phyloP scores from a whole-genome alignment of 2,329 filamentous ascomycete genomes.

The Orbilia blumenaviensis region DNA sequence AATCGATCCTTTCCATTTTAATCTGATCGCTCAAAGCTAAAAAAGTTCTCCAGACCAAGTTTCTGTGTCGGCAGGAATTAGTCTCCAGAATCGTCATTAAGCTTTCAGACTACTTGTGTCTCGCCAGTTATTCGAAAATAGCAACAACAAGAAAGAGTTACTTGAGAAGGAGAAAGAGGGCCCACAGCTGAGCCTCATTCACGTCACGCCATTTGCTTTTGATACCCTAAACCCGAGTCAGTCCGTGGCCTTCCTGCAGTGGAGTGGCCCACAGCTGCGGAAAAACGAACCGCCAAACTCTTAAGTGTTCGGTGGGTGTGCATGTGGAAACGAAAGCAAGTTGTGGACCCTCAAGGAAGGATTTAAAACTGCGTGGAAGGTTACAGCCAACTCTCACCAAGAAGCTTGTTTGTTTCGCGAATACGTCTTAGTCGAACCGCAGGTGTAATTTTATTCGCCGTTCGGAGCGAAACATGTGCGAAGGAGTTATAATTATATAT shows the following conservation, averaged over 20 bases:
- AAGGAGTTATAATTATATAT: neutral
- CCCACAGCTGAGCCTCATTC: constrained; percentile 9
- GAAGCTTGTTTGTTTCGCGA: neutral
- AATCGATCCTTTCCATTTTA: neutral
- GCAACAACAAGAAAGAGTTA: constrained; percentile 3
- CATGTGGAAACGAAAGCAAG: too few species aligned
- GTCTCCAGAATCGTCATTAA: constrained; percentile 3
- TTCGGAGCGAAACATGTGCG: neutral
- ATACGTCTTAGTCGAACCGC: constrained; percentile 3
- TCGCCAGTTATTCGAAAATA: constrained; percentile 23
- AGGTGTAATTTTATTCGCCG: neutral
- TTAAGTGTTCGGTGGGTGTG: neutral
- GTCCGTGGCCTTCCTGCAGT: neutral
- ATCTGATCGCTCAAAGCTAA: neutral
- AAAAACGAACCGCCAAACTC: neutral
- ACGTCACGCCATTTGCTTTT: constrained; percentile 39
- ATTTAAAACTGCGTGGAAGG: neutral
- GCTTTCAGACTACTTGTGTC: neutral
- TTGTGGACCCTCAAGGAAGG: too few species aligned
- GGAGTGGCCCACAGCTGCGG: neutral
- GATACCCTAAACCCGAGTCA: constrained; percentile 1
- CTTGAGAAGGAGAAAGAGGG: neutral
- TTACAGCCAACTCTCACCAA: constrained; percentile 5
- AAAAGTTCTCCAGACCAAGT: neutral
- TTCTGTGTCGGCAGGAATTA: neutral